These are phyloP conservation scores for Metarhizium humberi DNA, from an alignment of 2,329 filamentous ascomycete species.

Conservation along the genomic window DNA sequence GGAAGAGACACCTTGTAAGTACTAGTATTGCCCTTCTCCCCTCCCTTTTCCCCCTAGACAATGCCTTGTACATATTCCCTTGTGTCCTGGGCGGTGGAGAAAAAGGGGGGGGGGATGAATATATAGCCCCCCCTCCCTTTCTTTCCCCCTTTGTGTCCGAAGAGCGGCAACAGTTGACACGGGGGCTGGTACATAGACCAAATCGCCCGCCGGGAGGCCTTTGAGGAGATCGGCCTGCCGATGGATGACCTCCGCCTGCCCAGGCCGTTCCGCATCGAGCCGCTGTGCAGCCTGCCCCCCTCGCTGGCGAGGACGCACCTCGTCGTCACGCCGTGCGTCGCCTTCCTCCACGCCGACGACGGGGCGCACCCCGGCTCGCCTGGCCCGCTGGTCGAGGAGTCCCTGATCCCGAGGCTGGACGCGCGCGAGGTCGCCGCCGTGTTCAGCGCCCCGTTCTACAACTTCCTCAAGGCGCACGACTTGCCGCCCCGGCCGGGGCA, in stretches of 20 bases:
- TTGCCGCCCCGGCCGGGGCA: conserved; percentile 33
- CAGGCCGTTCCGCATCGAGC: conserved; percentile 72
- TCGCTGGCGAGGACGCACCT: conserved; percentile 66
- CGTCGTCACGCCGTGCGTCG: conserved; percentile 67
- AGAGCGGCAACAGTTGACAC: too few species aligned
- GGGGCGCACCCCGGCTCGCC: conserved; percentile 12
- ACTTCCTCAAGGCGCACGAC: conserved; percentile 61
- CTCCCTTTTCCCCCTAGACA: too few species aligned
- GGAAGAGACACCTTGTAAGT: conserved; percentile 51
- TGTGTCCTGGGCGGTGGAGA: too few species aligned
- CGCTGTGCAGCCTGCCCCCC: conserved; percentile 75
- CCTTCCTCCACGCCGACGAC: conserved; percentile 62
- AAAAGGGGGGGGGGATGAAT: too few species aligned
- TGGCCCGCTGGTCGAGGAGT: conserved; percentile 49
- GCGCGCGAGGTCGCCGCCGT: conserved; percentile 88
- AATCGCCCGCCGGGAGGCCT: conserved; percentile 82
- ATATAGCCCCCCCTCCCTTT: too few species aligned
- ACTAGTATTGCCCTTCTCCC: background rate
- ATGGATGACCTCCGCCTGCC: conserved; percentile 60
- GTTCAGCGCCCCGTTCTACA: conserved; percentile 80
- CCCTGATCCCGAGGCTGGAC: conserved; percentile 71
- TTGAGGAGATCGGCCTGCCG: conserved; percentile 87
- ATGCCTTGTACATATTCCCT: too few species aligned
- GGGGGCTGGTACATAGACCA: conserved; percentile 42
- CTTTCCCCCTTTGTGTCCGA: too few species aligned